Evolutionary conservation across 148 eudicot genomes (phyloP), one percentile per base, ranked within the genome.

Genomic region (Rhododendron henanense): DNA sequence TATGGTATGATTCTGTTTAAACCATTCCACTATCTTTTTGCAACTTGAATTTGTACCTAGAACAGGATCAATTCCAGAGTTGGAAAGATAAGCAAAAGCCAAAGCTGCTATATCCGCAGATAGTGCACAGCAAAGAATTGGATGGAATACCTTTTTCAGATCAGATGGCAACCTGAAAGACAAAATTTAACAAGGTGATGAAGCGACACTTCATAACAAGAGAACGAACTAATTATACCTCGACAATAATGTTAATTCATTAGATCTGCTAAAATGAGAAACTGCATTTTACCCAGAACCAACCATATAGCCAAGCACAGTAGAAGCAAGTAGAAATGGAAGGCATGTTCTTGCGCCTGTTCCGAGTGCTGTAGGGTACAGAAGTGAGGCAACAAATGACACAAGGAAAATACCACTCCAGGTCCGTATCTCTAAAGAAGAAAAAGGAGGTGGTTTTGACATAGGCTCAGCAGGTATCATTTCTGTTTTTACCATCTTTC

Each of bases 381-480:
- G 81, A 65, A 84, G 84, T 69, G 99, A 95, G 0, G 90, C 85
- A 33, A 67, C 92, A 88, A 97, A 94, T 23, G 99, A 95, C 73
- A 80, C 85, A 31, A 95, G 5, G 47, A 96, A 97, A 86, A 94
- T 89, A 50, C 85, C 96, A 88, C 89, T 87, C 98, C 99, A 97
- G 23, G 90, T 82, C 95, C 90, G 92, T 47, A 93, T 57, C 87
- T 97, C 99, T 31, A 90, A 23, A 74, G 92, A 45, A 86, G 99
- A 92, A 89, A 97, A 97, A 0, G 98, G 94, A 75, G 98, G 88
- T 78, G 99, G 96, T 91, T 94, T 97, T 71, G 93, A 83, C 99
- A 97, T 95, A 39, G 98, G 99, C 88, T 97, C 98, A 78, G 99
- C 99, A 31, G 94, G 89, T 81, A 90, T 94, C 96, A 95, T 85